phyloP scores from a whole-genome alignment of 257 asterid species.

The Cruciata laevipes region DNA sequence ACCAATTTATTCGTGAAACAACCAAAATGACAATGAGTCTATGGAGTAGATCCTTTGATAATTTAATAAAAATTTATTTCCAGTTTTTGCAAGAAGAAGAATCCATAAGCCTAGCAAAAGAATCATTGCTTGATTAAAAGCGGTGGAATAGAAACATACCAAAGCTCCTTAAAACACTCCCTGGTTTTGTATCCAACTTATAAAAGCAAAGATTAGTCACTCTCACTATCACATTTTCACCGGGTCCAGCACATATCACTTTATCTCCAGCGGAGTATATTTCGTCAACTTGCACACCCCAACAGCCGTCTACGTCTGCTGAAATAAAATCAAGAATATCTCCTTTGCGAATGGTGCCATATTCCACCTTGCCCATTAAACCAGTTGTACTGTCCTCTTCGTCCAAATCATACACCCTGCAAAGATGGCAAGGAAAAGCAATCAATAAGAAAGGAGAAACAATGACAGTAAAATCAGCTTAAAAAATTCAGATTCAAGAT shows the following conservation, averaged over 20 bases:
- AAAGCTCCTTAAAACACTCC: conserved; percentile 61
- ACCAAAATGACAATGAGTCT: not conserved
- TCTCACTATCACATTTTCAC: conserved; percentile 90
- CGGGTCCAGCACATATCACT: conserved; percentile 76
- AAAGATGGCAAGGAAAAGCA: conserved; percentile 2
- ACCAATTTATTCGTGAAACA: not conserved
- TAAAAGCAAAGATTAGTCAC: too few species aligned
- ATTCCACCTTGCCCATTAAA: conserved; percentile 94
- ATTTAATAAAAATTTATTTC: too few species aligned
- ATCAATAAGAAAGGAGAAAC: not conserved
- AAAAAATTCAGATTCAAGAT: not conserved
- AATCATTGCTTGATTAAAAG: not conserved
- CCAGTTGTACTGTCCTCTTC: conserved; percentile 94
- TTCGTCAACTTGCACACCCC: conserved; percentile 59
- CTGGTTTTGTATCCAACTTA: conserved; percentile 59
- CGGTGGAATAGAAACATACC: conserved; percentile 39
- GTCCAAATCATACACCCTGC: conserved; percentile 79
- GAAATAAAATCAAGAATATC: conserved; percentile 33
- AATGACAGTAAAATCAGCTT: not conserved
- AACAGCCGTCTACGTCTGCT: too few species aligned
- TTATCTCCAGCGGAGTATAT: conserved; percentile 62
- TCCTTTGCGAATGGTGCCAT: conserved; percentile 85
- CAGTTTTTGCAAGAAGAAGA: too few species aligned
- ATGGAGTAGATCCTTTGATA: too few species aligned
- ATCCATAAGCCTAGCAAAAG: not conserved